Percentiles rank a stretch among this genome's conserved stretches.
Conservation (phyloP, 202 grass and related monocot species). For the Schoenoplectus triqueter region DNA sequence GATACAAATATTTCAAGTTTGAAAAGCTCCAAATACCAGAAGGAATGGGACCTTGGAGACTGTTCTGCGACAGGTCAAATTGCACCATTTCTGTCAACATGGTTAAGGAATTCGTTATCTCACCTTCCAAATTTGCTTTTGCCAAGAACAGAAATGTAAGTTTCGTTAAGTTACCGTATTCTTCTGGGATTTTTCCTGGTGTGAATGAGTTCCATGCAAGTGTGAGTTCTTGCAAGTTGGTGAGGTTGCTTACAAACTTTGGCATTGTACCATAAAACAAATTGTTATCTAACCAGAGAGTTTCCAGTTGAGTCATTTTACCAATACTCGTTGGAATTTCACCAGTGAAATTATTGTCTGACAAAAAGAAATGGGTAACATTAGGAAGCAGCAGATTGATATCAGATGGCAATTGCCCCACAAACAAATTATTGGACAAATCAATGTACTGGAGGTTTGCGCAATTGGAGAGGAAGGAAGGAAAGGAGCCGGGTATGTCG, state of each 20-base stretch:
- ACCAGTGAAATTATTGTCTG: slow-evolving; percentile 42
- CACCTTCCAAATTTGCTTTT: slow-evolving; percentile 38
- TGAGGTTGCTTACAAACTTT: slow-evolving; percentile 48
- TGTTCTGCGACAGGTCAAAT: slow-evolving; percentile 42
- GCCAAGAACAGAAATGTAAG: slow-evolving; percentile 18
- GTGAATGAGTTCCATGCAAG: slow-evolving; percentile 37
- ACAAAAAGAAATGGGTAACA: slow-evolving; percentile 38
- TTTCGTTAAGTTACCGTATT: slow-evolving; percentile 47
- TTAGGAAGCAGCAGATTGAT: slow-evolving; percentile 32
- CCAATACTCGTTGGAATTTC: slow-evolving; percentile 48
- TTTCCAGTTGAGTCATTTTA: slow-evolving; percentile 33
- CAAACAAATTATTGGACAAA: slow-evolving; percentile 50
- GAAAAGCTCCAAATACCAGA: slow-evolving; percentile 51
- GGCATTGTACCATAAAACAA: slow-evolving; percentile 37
- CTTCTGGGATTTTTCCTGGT: slow-evolving; percentile 40
- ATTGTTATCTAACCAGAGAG: slow-evolving; percentile 47
- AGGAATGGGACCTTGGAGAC: slow-evolving; percentile 48
- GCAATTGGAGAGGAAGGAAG: slow-evolving; percentile 51
- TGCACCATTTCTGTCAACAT: slow-evolving; percentile 43
- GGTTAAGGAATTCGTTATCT: slow-evolving; percentile 42
- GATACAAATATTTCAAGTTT: slow-evolving; percentile 32
- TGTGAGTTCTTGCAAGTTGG: slow-evolving; percentile 35
- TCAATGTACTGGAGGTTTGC: slow-evolving; percentile 41
- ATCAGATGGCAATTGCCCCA: slow-evolving; percentile 43
- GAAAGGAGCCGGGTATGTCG: slow-evolving; percentile 39